Percentiles rank a stretch among this genome's conserved stretches.
Conservation (phyloP, 2,329 filamentous ascomycete species). For the Pseudogymnoascus sp. region DNA sequence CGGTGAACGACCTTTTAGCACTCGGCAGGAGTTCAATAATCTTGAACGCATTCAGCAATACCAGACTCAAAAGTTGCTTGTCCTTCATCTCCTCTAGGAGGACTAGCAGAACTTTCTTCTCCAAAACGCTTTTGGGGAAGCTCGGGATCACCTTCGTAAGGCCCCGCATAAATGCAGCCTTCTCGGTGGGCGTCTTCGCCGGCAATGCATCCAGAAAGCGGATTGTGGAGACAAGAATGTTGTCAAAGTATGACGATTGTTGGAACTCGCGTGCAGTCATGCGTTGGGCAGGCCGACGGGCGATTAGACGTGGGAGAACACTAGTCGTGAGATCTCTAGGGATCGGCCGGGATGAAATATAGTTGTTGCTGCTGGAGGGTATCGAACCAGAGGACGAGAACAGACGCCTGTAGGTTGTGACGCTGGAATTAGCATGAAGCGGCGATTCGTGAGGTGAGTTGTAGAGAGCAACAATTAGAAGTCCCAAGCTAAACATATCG, state of each 20-base stretch:
- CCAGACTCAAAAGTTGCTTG: conserved; percentile 71
- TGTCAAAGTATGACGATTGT: conserved; percentile 92
- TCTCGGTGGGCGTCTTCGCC: conserved; percentile 85
- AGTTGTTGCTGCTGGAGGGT: conserved; percentile 75
- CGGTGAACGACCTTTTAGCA: conserved; percentile 69
- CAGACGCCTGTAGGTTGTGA: conserved; percentile 76
- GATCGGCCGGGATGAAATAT: conserved; percentile 68
- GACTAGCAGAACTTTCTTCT: conserved; percentile 86
- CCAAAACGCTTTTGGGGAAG: conserved; percentile 87
- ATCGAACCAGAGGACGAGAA: conserved; percentile 72
- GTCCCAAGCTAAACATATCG: conserved; percentile 88
- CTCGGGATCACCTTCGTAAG: conserved; percentile 79
- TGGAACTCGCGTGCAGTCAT: conserved; percentile 88
- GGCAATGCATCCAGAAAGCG: conserved; percentile 88
- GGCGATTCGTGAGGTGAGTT: conserved; percentile 91
- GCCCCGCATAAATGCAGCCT: conserved; percentile 83
- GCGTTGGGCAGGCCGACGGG: conserved; percentile 75
- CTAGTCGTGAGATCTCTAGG: conserved; percentile 68
- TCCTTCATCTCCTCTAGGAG: conserved; percentile 92
- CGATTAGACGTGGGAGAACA: conserved; percentile 79
- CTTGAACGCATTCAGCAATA: conserved; percentile 87
- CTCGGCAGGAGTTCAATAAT: conserved; percentile 73
- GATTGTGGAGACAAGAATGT: conserved; percentile 91
- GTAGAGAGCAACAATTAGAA: conserved; percentile 83
- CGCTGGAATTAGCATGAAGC: conserved; percentile 69